A percentile compares a stretch with the other conserved stretches of the same genome.
Evolutionary conservation across 1,284 basidiomycete species (phyloP).

Genomic region (Puccinia horiana): DNA sequence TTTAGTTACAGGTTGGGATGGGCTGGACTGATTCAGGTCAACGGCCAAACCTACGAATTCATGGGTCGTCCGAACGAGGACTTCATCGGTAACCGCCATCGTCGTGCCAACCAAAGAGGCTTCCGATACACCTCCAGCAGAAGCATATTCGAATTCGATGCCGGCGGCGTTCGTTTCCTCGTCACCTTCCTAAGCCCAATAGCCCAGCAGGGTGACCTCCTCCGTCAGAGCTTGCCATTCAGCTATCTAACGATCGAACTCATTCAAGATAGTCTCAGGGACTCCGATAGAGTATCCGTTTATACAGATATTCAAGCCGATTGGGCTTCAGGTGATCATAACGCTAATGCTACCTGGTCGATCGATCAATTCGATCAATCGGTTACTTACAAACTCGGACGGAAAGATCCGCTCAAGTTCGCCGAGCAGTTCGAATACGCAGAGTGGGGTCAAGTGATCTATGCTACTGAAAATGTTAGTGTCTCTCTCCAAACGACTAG

Average conservation of each 20-base stretch:
- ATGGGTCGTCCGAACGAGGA: conserved; percentile 51
- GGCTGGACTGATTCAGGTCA: conserved; percentile 52
- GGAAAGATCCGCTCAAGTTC: conserved; percentile 55
- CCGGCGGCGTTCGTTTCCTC: conserved; percentile 55
- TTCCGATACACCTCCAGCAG: conserved; percentile 56
- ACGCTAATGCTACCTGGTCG: conserved; percentile 50
- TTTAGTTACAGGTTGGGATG: conserved; percentile 50
- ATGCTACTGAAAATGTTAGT: conserved; percentile 53
- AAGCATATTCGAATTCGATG: conserved; percentile 56
- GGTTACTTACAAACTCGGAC: conserved; percentile 53
- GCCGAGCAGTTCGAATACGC: conserved; percentile 57
- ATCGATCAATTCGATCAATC: conserved; percentile 52
- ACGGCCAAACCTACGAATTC: conserved; percentile 52
- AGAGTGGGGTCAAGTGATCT: conserved; percentile 57
- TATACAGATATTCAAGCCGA: conserved; percentile 55
- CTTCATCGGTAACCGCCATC: conserved; percentile 43
- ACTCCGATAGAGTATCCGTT: conserved; percentile 56
- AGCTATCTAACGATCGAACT: conserved; percentile 57
- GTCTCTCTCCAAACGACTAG: background rate
- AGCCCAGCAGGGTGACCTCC: conserved; percentile 54
- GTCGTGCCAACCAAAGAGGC: conserved; percentile 54
- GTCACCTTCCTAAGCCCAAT: conserved; percentile 57
- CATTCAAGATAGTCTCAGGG: conserved; percentile 53
- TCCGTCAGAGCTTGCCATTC: conserved; percentile 56
- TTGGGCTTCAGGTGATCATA: conserved; percentile 56